Evolutionary conservation across 2,329 filamentous ascomycete species (phyloP).

Genomic region (Fusarium cyanostomum): DNA sequence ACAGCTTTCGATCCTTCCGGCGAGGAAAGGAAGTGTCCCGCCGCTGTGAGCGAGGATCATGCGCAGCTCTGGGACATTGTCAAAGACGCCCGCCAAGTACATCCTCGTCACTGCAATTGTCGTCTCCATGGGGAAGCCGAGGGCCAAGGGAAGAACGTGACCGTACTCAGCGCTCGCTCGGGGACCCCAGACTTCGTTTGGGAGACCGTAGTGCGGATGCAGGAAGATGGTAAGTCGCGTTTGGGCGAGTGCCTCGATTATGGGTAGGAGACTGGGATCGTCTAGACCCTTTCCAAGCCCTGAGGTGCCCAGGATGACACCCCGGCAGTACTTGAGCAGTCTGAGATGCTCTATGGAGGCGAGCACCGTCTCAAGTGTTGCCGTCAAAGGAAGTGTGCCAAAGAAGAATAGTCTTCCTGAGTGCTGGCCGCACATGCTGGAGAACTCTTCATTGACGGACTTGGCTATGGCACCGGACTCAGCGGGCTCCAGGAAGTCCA

Average conservation of each 20-base stretch:
- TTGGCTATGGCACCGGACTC: slow-evolving; percentile 71
- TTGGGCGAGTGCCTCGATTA: slow-evolving; percentile 75
- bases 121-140: slow-evolving; percentile 92
- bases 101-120: slow-evolving; percentile 90
- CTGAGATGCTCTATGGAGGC: slow-evolving; percentile 71
- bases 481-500: slow-evolving; percentile 77
- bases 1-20: slow-evolving; percentile 88
- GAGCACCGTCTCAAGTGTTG: slow-evolving; percentile 68
- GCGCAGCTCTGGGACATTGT: slow-evolving; percentile 72
- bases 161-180: slow-evolving; percentile 76
- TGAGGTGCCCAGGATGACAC: slow-evolving; percentile 88
- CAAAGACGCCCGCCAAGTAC: slow-evolving; percentile 87
- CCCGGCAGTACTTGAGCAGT: slow-evolving; percentile 73
- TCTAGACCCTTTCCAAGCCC: slow-evolving; percentile 84
- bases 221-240: slow-evolving; percentile 77
- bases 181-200: slow-evolving; percentile 80
- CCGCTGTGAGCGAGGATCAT: slow-evolving; percentile 89
- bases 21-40: slow-evolving; percentile 87
- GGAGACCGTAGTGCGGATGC: slow-evolving; percentile 92
- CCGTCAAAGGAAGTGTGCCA: slow-evolving; percentile 80
- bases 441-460: slow-evolving; percentile 81
- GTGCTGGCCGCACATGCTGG: slow-evolving; percentile 72
- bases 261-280: slow-evolving; percentile 75
- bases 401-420: slow-evolving; percentile 82
- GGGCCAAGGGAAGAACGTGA: slow-evolving; percentile 83